Evolutionary conservation across 2,329 filamentous ascomycete genomes (phyloP).

Genomic region (Magnaporthales sp.): DNA sequence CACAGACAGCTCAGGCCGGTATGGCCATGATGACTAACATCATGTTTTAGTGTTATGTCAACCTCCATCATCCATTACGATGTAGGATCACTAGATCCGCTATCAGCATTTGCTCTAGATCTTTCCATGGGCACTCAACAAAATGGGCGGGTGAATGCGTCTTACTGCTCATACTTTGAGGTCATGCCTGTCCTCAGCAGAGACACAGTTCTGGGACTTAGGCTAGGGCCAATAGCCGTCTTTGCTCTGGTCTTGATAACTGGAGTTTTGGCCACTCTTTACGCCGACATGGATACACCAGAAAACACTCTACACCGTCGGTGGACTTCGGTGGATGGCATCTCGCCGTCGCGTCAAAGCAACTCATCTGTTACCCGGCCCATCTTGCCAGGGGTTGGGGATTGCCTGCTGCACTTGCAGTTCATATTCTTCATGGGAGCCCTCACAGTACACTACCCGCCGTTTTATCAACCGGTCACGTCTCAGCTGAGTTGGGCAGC

Average conservation of each 20-base stretch:
- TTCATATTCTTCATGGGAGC: slow-evolving; percentile 64
- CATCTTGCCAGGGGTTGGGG: slow-evolving; percentile 33
- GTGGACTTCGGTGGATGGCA: neutral
- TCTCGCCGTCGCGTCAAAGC: neutral
- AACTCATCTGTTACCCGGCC: neutral
- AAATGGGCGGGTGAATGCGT: neutral
- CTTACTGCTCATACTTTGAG: neutral
- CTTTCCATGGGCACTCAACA: neutral
- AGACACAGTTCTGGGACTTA: neutral
- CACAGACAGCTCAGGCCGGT: neutral
- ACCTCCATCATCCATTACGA: neutral
- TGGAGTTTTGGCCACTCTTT: neutral
- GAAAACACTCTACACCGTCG: neutral
- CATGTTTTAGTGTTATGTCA: neutral
- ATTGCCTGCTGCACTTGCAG: slow-evolving; percentile 69
- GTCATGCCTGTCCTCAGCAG: neutral
- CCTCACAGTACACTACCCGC: slow-evolving; percentile 63
- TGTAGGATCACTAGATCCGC: neutral
- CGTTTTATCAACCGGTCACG: slow-evolving; percentile 63
- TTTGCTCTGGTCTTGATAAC: neutral
- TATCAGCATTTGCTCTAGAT: neutral
- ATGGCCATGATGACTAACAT: neutral
- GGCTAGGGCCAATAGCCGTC: neutral
- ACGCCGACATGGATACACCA: neutral
- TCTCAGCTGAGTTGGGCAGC: slow-evolving; percentile 60